Conservation (phyloP, 768 basidiomycete genomes). For the Tricholoma matsutake region DNA sequence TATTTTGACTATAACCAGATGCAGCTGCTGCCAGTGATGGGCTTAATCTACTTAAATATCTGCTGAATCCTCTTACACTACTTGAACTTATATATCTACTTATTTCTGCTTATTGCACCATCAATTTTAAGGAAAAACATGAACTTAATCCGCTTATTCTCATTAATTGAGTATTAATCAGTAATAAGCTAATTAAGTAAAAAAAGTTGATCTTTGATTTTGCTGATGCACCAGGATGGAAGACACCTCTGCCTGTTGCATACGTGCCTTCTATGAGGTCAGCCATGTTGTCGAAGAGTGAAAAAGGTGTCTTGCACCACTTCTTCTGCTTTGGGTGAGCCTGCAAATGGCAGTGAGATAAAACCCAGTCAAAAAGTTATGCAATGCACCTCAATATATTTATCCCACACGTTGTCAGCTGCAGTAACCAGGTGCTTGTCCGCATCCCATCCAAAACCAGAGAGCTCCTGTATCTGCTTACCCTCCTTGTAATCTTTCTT, state of each 20-base stretch:
- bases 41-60: too few species aligned
- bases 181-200: too few species aligned
- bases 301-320: slow-evolving; percentile 21
- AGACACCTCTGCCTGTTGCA: slow-evolving; percentile 4
- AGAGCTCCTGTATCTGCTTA: slow-evolving; percentile 16
- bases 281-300: slow-evolving; percentile 10
- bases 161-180: too few species aligned
- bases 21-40: too few species aligned
- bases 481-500: slow-evolving; percentile 21
- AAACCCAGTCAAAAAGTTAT: slow-evolving; percentile 1
- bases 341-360: slow-evolving; percentile 7
- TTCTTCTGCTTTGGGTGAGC: slow-evolving; percentile 8
- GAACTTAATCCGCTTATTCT: too few species aligned
- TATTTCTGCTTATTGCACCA: too few species aligned
- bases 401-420: slow-evolving; percentile 23
- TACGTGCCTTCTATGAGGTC: slow-evolving; percentile 9
- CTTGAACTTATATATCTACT: too few species aligned
- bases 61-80: too few species aligned
- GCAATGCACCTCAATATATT: slow-evolving; percentile 13
- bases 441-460: slow-evolving; percentile 30
- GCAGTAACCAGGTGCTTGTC: slow-evolving; percentile 22
- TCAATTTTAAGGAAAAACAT: too few species aligned
- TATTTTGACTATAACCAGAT: too few species aligned
- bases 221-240: background rate
- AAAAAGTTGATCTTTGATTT: too few species aligned